Evolutionary conservation across 176 grass and related monocot species (phyloP).

Genomic region (Chrysopogon serrulatus): DNA sequence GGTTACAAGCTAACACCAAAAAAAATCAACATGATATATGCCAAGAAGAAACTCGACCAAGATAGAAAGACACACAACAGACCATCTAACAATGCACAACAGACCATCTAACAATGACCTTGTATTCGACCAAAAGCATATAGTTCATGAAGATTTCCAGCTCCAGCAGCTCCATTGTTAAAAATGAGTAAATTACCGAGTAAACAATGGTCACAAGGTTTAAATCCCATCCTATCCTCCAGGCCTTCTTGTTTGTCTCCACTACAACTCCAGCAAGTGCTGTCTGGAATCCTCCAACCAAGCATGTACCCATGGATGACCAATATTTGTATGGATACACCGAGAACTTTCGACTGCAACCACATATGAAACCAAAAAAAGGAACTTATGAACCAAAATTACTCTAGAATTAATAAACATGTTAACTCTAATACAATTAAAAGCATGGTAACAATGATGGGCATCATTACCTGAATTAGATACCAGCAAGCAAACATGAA

Average conservation of each 20-base stretch:
- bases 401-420: neutral
- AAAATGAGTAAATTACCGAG: constrained; percentile 17
- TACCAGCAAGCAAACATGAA: constrained; percentile 51
- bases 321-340: constrained; percentile 63
- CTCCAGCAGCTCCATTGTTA: no score
- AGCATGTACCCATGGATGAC: constrained; percentile 51
- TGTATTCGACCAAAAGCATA: no score
- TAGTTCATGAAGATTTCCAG: no score
- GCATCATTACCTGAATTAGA: constrained; percentile 25
- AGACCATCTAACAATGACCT: no score
- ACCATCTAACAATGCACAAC: no score
- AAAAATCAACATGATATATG: no score
- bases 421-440: no score
- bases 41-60: no score
- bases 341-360: constrained; percentile 36
- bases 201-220: constrained; percentile 38
- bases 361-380: neutral
- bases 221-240: constrained; percentile 51
- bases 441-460: neutral
- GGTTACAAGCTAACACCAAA: no score
- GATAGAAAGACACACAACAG: no score
- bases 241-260: constrained; percentile 30
- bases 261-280: constrained; percentile 27
- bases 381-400: neutral
- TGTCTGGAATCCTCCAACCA: constrained; percentile 48